Base-by-base conservation (phyloP, 768 basidiomycete species). In the Tephrocybe sp. region DNA sequence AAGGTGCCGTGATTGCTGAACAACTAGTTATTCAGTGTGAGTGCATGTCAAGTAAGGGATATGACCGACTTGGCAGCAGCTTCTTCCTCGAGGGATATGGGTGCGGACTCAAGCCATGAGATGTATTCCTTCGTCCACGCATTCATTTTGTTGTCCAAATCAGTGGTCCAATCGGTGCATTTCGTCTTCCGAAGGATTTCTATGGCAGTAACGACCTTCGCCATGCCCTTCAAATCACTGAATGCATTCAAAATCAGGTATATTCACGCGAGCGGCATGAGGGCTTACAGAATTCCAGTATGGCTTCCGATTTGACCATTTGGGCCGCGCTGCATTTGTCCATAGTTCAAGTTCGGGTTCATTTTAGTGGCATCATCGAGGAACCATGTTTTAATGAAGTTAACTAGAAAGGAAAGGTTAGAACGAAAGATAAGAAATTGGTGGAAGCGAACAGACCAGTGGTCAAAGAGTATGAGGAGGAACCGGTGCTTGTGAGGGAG, bases 1-100 rank as follows among this genome's bases (percentile, higher is more conserved):
- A 80, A 88, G 0, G 79, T 72, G 26, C 83, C 85, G 56, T 86
- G 86, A 56, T 88, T 88, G 59, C 84, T 87, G 36, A 11, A 24
- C 26, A 28, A 11, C 32, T 21, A 23, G 39, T 37, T 18, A 51
- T 34, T 39, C 23, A 18, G 30, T 40, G 30, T 14, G 33, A 2
- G 12, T 18, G 32, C 26, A 15, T 24, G 6, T 18, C 5, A 51
- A 32, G 23, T 14, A 26, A 37, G 10, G 21, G 10, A n/a, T 32
- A 20, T 34, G 23, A 61, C 72, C 46, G 66, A 86, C 84, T 86
- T 86, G 15, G 61, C 53, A 1, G 80, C 70, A 1, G 57, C 53
- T 15, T 65, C 65, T 51, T 83, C 82, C 43, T 77, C 68, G 2
- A 79, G 59, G 4, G 79, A 79, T 40, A 80, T 69, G 2, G 65